Conservation (phyloP, 352 stramenopile genomes). For the Vaucheria bursata region DNA sequence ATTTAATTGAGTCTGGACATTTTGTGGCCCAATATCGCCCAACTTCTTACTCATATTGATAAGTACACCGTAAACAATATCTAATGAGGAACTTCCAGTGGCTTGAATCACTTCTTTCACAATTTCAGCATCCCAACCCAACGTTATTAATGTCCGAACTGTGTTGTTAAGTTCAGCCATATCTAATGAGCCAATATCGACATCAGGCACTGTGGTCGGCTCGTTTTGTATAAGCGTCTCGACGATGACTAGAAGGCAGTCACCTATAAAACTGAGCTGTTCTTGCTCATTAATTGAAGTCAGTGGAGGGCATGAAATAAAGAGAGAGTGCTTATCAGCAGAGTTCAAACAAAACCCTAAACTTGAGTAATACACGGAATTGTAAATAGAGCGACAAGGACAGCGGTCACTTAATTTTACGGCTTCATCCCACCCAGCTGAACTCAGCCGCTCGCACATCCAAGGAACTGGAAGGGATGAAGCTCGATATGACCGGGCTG, state of each 20-base stretch:
- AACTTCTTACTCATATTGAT: background rate
- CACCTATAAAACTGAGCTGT: constrained; percentile 23
- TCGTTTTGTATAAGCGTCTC: background rate
- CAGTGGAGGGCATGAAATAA: constrained; percentile 25
- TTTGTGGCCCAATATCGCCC: background rate
- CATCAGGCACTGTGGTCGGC: background rate
- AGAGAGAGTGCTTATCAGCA: constrained; percentile 6
- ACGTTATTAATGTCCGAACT: background rate
- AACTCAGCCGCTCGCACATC: constrained; percentile 10
- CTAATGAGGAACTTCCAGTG: background rate
- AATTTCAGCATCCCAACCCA: background rate
- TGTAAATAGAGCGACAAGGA: constrained; percentile 31
- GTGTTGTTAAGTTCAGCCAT: background rate
- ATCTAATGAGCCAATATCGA: background rate
- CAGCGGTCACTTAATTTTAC: background rate
- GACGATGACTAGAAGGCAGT: constrained; percentile 27
- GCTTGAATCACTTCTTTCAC: background rate
- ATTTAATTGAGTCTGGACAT: no score
- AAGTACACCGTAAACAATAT: background rate
- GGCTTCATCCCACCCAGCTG: constrained; percentile 3
- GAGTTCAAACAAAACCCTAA: constrained; percentile 15
- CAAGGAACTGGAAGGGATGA: constrained; percentile 14
- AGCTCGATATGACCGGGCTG: constrained; percentile 1
- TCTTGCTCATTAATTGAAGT: constrained; percentile 3
- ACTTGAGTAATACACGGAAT: constrained; percentile 35